These are phyloP conservation scores for Cercospora zeae-maydis DNA, from an alignment of 2,329 filamentous ascomycete species.

Conservation along the genomic window DNA sequence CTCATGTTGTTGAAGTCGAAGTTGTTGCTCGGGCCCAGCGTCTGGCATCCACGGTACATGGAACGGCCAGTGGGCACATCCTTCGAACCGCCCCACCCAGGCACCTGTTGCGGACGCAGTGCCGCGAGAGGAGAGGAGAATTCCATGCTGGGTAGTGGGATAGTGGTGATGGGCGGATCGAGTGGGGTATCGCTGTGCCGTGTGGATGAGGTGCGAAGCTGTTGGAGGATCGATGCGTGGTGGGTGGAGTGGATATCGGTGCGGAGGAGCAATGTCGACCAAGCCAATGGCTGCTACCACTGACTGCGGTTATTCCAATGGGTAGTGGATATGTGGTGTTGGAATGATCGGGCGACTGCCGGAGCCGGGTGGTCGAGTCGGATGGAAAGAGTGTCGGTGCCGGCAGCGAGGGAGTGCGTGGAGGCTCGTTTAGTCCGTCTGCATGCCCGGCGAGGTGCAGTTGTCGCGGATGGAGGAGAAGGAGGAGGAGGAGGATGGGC, in stretches of 20 bases:
- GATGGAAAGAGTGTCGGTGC: conserved; percentile 4
- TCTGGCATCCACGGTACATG: conserved; percentile 51
- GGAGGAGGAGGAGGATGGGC: neutral
- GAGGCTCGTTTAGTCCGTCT: neutral
- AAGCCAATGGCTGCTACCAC: conserved; percentile 12
- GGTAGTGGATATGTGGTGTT: neutral
- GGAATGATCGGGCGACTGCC: conserved; percentile 7
- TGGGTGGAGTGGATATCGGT: neutral
- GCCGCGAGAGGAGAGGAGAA: conserved; percentile 90
- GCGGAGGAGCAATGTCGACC: conserved; percentile 14
- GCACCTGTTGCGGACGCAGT: conserved; percentile 70
- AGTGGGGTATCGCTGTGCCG: conserved; percentile 13
- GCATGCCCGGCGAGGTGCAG: conserved; percentile 6
- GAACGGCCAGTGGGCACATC: conserved; percentile 54
- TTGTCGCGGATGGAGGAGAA: neutral
- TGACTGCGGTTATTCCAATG: conserved; percentile 6
- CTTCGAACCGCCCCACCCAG: conserved; percentile 57
- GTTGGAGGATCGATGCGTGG: conserved; percentile 6
- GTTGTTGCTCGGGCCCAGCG: conserved; percentile 56
- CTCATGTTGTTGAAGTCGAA: conserved; percentile 75
- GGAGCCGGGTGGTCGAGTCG: neutral
- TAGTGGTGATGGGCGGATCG: conserved; percentile 1
- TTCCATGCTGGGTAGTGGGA: conserved; percentile 61
- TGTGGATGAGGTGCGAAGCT: neutral
- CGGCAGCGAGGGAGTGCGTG: conserved; percentile 10